Conservation (phyloP, 331 rosid genomes). For the Acacia concinna region DNA sequence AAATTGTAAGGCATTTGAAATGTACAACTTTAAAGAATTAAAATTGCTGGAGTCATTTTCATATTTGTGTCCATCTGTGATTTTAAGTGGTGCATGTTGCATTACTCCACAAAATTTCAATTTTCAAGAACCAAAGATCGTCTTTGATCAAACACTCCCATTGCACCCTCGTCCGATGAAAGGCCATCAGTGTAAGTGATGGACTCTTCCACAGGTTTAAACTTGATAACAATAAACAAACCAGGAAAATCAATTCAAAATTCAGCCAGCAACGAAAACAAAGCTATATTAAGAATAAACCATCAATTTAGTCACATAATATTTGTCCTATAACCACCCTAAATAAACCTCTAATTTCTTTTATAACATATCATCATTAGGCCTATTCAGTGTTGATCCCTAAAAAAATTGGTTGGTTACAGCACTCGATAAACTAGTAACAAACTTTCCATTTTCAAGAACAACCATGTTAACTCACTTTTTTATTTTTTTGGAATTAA, state of each 20-base stretch:
- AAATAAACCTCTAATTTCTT: background rate
- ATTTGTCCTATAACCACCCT: background rate
- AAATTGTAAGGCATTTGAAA: background rate
- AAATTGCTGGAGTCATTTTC: background rate
- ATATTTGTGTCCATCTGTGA: background rate
- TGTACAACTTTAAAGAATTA: background rate
- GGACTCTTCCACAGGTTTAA: conserved; percentile 11
- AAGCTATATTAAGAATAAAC: conserved; percentile 30
- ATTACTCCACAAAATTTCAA: conserved; percentile 3
- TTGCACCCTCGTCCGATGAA: conserved; percentile 6
- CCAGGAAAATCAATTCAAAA: background rate
- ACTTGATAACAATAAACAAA: background rate
- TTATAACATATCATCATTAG: background rate
- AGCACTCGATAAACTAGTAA: background rate
- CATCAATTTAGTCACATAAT: background rate
- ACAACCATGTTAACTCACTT: background rate
- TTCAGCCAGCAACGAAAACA: background rate
- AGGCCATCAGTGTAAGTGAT: background rate
- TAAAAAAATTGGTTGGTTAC: background rate
- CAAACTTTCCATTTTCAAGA: background rate
- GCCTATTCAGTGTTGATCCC: background rate
- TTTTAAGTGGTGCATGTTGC: background rate
- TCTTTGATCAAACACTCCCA: conserved; percentile 13
- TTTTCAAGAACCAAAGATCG: background rate
- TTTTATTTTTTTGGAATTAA: background rate